Evolutionary conservation across 768 basidiomycete genomes (phyloP).

Genomic region (Lanmaoa pseudosensibilis): DNA sequence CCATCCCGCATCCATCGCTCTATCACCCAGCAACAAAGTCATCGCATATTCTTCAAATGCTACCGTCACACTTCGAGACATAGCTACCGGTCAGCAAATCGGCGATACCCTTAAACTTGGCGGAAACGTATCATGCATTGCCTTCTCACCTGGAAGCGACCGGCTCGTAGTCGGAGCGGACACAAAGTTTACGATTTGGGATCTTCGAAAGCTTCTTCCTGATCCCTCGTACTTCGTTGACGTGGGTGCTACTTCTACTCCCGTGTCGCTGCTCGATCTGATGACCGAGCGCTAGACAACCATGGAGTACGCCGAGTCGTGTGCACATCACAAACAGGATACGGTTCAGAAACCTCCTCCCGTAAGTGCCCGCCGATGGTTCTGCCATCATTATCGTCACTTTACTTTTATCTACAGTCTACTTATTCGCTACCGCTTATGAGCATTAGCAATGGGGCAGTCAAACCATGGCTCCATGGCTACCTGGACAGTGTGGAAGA

Average conservation of each 20-base stretch:
- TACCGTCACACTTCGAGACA: slow-evolving; percentile 11
- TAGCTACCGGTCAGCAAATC: slow-evolving; percentile 7
- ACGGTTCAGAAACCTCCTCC: background rate
- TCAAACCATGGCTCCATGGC: slow-evolving; percentile 21
- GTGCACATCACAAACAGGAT: slow-evolving; percentile 5
- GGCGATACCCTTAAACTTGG: slow-evolving; percentile 7
- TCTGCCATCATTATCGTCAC: background rate
- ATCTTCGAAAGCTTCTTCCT: slow-evolving; percentile 3
- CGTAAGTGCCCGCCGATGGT: background rate
- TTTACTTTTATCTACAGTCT: background rate
- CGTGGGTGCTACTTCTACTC: background rate
- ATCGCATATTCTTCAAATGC: slow-evolving; percentile 17
- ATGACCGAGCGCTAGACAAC: background rate
- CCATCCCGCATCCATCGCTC: slow-evolving; percentile 8
- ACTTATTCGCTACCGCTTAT: slow-evolving; percentile 15
- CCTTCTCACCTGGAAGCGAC: slow-evolving; percentile 11
- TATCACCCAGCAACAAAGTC: slow-evolving; percentile 14
- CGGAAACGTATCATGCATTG: slow-evolving; percentile 12
- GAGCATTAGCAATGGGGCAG: slow-evolving; percentile 17
- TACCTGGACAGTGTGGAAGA: slow-evolving; percentile 8
- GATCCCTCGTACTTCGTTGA: background rate
- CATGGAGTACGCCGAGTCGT: background rate
- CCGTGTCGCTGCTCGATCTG: background rate
- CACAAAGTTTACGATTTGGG: slow-evolving; percentile 15
- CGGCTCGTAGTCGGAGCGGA: slow-evolving; percentile 3